Percentiles rank a stretch among this genome's conserved stretches.
Conservation (phyloP, 139 green algal species). For the Astrephomene gubernaculifera region DNA sequence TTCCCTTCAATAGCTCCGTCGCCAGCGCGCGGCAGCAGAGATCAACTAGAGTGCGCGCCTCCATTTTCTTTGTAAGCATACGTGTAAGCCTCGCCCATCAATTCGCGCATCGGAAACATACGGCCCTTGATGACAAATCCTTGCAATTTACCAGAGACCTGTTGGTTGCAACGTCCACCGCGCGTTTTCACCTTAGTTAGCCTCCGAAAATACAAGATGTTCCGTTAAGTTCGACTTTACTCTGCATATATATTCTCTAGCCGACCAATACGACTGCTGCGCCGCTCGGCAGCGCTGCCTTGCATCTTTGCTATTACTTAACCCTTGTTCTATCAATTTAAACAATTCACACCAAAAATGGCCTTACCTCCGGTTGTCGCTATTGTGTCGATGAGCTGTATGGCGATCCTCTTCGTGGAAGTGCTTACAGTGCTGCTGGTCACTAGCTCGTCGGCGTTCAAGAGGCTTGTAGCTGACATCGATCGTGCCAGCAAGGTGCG, state of each 20-base stretch:
- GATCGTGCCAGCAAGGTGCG: constrained; percentile 9
- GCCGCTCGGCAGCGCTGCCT: no score
- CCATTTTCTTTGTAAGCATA: neutral
- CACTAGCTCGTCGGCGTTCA: neutral
- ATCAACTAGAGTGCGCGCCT: neutral
- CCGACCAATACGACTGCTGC: no score
- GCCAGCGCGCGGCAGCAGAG: neutral
- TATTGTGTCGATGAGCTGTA: neutral
- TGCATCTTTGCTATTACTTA: no score
- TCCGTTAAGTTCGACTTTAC: constrained; percentile 13
- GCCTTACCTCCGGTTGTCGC: neutral
- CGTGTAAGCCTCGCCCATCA: no score
- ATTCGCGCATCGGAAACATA: no score
- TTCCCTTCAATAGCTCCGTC: neutral
- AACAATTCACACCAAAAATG: no score
- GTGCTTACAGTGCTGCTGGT: constrained; percentile 5
- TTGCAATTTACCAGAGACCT: no score
- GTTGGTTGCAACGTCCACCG: no score
- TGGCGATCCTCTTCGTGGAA: constrained; percentile 11
- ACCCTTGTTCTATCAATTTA: no score
- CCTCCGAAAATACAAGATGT: neutral
- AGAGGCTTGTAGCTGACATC: constrained; percentile 21
- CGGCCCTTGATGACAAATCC: no score
- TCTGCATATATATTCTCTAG: no score
- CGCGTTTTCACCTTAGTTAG: no score